phyloP scores from a whole-genome alignment of 768 basidiomycete species.

The Pulveroboletus sp. region DNA sequence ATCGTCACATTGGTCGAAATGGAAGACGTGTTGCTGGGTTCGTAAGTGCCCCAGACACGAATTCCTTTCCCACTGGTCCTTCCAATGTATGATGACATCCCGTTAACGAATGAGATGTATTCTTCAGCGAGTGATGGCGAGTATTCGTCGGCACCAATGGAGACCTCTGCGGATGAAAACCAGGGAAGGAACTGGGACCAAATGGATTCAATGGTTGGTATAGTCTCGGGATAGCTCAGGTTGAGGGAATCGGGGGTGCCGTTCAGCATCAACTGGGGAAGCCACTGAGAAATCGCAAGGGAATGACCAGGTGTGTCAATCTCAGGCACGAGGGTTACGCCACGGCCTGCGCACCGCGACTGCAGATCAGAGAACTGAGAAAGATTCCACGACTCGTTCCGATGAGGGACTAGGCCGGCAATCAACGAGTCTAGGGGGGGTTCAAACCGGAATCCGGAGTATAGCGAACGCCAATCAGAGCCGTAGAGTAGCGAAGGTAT shows the following conservation, averaged over 20 bases:
- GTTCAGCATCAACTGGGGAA: constrained; percentile 37
- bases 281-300: constrained; percentile 44
- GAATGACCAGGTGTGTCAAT: constrained; percentile 45
- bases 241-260: constrained; percentile 37
- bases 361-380: constrained; percentile 34
- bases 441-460: constrained; percentile 41
- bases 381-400: constrained; percentile 40
- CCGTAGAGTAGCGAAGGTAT: constrained; percentile 38
- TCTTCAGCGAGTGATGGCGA: constrained; percentile 34
- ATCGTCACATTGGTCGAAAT: constrained; percentile 41
- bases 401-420: constrained; percentile 34
- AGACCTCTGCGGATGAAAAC: constrained; percentile 39
- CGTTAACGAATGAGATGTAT: constrained; percentile 42
- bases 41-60: constrained; percentile 41
- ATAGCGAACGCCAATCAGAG: constrained; percentile 38
- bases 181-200: constrained; percentile 41
- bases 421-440: constrained; percentile 33
- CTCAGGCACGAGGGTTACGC: constrained; percentile 40
- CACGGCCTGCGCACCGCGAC: constrained; percentile 34
- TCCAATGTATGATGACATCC: constrained; percentile 37
- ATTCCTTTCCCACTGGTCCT: constrained; percentile 34
- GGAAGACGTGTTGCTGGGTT: constrained; percentile 34
- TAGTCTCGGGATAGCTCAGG: constrained; percentile 38
- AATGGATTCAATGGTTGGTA: constrained; percentile 40
- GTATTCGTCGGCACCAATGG: constrained; percentile 47